Conservation (phyloP, 805 yeast species). For the Tanozyma kutaoensis region DNA sequence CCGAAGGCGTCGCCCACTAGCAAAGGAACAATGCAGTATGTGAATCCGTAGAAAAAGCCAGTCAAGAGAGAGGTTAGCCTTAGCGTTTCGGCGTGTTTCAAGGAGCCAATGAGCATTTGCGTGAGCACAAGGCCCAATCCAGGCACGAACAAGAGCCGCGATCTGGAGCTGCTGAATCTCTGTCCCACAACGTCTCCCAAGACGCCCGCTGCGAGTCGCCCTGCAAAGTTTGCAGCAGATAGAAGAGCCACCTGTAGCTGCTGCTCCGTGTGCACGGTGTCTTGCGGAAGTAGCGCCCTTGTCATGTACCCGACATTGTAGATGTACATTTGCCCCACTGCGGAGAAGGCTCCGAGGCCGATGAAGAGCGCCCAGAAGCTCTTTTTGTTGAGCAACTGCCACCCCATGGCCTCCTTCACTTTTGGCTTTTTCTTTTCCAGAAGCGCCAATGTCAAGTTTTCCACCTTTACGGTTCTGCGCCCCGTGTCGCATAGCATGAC, state of each 20-base stretch:
- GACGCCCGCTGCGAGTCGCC: constrained; percentile 51
- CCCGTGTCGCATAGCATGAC: constrained; percentile 30
- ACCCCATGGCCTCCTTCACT: no score
- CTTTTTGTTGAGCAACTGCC: no score
- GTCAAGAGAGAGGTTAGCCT: constrained; percentile 40
- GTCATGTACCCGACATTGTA: constrained; percentile 33
- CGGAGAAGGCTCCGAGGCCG: constrained; percentile 25
- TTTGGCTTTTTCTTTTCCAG: no score
- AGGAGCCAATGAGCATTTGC: constrained; percentile 33
- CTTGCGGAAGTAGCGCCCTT: constrained; percentile 17
- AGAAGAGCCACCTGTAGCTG: constrained; percentile 62
- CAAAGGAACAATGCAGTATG: constrained; percentile 65
- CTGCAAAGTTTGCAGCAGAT: constrained; percentile 54
- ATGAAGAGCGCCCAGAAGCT: constrained; percentile 26
- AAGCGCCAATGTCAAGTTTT: no score
- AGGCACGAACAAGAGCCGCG: constrained; percentile 44
- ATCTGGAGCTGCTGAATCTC: constrained; percentile 31
- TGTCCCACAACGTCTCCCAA: constrained; percentile 47
- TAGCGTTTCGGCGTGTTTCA: constrained; percentile 21
- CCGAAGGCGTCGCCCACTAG: constrained; percentile 67
- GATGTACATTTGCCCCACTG: constrained; percentile 33
- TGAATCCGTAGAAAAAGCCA: constrained; percentile 63
- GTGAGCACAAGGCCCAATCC: constrained; percentile 31
- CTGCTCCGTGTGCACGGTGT: constrained; percentile 39
- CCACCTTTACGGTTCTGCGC: no score